Conservation (phyloP, 1,284 basidiomycete species). For the Cryptococcus deneoformans region DNA sequence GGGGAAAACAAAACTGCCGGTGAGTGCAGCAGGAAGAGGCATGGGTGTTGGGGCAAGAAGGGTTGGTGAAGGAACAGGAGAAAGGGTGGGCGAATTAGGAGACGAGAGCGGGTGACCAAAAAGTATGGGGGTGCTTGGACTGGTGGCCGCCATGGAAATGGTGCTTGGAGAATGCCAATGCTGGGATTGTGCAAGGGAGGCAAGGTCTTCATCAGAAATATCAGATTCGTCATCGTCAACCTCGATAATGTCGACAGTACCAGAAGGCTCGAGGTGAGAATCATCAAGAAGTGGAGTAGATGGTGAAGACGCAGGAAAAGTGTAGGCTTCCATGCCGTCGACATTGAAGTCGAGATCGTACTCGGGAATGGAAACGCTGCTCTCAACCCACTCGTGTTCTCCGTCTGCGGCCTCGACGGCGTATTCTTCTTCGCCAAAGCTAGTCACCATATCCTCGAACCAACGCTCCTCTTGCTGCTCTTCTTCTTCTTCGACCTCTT, state of each 20-base stretch:
- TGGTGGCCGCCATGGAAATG: background rate
- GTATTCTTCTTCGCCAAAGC: slow-evolving; percentile 30
- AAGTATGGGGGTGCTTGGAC: background rate
- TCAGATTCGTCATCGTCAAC: slow-evolving; percentile 15
- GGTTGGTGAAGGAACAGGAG: background rate
- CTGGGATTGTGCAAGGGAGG: slow-evolving; percentile 3
- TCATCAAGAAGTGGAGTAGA: slow-evolving; percentile 3
- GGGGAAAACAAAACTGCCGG: background rate
- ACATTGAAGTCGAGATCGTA: slow-evolving; percentile 23
- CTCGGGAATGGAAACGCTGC: slow-evolving; percentile 20
- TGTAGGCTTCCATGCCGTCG: slow-evolving; percentile 26
- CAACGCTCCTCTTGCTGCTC: slow-evolving; percentile 26
- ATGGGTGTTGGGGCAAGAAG: slow-evolving; percentile 3
- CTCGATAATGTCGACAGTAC: slow-evolving; percentile 14
- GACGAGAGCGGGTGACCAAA: background rate
- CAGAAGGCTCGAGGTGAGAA: slow-evolving; percentile 1
- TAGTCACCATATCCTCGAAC: slow-evolving; percentile 40
- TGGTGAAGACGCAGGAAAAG: slow-evolving; percentile 13
- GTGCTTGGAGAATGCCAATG: background rate
- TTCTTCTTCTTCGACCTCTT: slow-evolving; percentile 39
- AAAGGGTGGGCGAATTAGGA: background rate
- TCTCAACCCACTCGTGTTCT: slow-evolving; percentile 28
- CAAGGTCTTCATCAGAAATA: slow-evolving; percentile 2
- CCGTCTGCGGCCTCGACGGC: slow-evolving; percentile 2
- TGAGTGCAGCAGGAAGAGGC: background rate